Evolutionary conservation across 2,329 filamentous ascomycete species (phyloP), one percentile per base, ranked within the genome.

Genomic region (Trichoderma cornu-damae): DNA sequence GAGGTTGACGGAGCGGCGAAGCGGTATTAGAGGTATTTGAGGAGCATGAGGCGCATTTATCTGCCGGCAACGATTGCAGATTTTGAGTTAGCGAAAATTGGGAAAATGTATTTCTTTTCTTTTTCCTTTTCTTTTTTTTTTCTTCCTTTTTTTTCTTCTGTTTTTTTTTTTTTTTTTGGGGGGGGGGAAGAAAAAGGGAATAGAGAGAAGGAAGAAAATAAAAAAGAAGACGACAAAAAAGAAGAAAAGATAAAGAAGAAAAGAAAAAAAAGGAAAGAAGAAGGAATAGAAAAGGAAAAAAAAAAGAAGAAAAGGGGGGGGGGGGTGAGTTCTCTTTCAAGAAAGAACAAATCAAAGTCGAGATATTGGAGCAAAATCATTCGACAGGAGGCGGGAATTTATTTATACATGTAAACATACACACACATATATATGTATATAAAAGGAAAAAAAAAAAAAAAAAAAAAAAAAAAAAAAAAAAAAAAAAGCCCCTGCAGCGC

Each of bases 1-100:
- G 73, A 62, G 73, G 76, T 43, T 78, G 76, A 55, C 73, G 75
- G 9, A 77, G 75, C 12, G 77, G 75, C 20, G 77, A 77, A 7
- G 73, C 75, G 38, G 74, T 71, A 60, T 65, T 63, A 70, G 63
- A 55, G 46, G 48, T 35, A 30, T 24, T 28, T 32, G 52, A 34
- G n/a, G 57, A 18, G 44, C 38, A 51, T 46, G 52, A 35, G 26
- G 46, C 42, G 57, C 47, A 44, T 14, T 59, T 43, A 16, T 46
- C 52, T n/a, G 34, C 35, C 38, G n/a, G n/a, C 22, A 16, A 7
- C 22, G 35, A 20, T 34, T 35, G 32, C 20, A 32, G 32, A 57
- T 18, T n/a, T n/a, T 5, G 7, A 28, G 55, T 58, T 26, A 58
- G 55, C 14, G 28, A 30, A 9, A 30, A 30, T 2, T 3, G 28